Conservation (phyloP, 805 yeast species). For the Schwanniomyces sp. region DNA sequence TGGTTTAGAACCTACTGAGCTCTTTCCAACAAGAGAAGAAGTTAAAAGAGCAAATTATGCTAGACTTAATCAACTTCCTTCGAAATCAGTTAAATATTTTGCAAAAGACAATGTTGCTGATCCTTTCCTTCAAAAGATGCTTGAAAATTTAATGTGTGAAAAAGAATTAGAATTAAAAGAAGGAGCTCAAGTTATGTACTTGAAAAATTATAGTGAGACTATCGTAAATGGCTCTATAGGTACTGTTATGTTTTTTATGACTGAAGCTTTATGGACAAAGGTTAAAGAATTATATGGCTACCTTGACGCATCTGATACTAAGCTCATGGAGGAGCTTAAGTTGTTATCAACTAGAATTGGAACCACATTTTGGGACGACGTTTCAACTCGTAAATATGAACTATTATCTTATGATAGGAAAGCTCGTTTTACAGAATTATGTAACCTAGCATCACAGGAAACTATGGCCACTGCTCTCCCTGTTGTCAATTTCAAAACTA, state of each 20-base stretch:
- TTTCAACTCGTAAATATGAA: constrained; percentile 14
- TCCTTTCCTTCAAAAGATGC: constrained; percentile 23
- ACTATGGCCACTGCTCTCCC: constrained; percentile 32
- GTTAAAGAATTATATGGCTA: constrained; percentile 24
- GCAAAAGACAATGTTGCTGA: constrained; percentile 32
- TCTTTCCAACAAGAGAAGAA: constrained; percentile 82
- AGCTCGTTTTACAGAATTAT: constrained; percentile 17
- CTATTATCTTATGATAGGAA: constrained; percentile 25
- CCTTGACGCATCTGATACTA: constrained; percentile 11
- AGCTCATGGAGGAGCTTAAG: constrained; percentile 22
- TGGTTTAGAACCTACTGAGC: constrained; percentile 85
- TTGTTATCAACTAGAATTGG: constrained; percentile 24
- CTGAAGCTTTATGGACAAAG: constrained; percentile 17
- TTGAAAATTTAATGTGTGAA: constrained; percentile 74
- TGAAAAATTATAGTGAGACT: constrained; percentile 73
- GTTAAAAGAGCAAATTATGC: constrained; percentile 72
- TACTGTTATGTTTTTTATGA: constrained; percentile 57
- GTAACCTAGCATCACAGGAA: constrained; percentile 22
- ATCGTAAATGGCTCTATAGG: constrained; percentile 94
- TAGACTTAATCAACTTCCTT: constrained; percentile 42
- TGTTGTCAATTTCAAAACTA: constrained; percentile 45
- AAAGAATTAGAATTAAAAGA: constrained; percentile 62
- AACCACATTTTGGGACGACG: constrained; percentile 13
- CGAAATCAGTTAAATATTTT: constrained; percentile 44
- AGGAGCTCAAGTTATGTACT: constrained; percentile 93